These are phyloP conservation scores for Coccinonectria pachysandricola DNA, from an alignment of 2,329 filamentous ascomycete species.

Conservation along the genomic window DNA sequence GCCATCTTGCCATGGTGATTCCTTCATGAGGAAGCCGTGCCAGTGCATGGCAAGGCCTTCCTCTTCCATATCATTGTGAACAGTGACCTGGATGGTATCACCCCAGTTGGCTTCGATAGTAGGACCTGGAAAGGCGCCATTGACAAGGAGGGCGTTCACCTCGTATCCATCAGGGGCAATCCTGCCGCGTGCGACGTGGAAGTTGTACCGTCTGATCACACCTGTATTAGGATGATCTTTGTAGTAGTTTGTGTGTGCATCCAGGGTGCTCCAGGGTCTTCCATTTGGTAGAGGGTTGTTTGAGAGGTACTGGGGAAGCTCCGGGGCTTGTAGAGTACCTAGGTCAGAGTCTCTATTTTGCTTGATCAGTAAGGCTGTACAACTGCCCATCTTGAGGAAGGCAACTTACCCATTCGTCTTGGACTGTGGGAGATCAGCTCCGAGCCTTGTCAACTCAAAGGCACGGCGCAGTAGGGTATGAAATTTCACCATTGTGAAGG, in stretches of 20 bases:
- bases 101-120: slow-evolving; percentile 55
- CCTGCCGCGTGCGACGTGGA: slow-evolving; percentile 37
- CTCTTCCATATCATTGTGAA: slow-evolving; percentile 56
- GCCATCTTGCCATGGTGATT: slow-evolving; percentile 43
- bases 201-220: slow-evolving; percentile 44
- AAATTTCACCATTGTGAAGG: not conserved
- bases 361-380: too few relatives aligned
- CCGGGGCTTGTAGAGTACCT: slow-evolving; percentile 28
- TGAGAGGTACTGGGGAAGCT: slow-evolving; percentile 33
- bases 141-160: slow-evolving; percentile 46
- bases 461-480: not conserved
- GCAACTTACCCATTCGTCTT: slow-evolving; percentile 16
- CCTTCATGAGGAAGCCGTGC: slow-evolving; percentile 42
- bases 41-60: slow-evolving; percentile 43
- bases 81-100: slow-evolving; percentile 51
- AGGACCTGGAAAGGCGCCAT: slow-evolving; percentile 57
- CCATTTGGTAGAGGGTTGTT: slow-evolving; percentile 40
- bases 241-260: slow-evolving; percentile 40
- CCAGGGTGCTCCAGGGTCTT: slow-evolving; percentile 40
- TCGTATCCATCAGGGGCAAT: slow-evolving; percentile 48
- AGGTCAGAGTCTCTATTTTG: slow-evolving; percentile 26
- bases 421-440: slow-evolving; percentile 9
- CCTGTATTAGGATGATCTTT: slow-evolving; percentile 39
- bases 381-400: too few relatives aligned
- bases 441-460: slow-evolving; percentile 9